Evolutionary conservation across 306 rosid species (phyloP).

Genomic region (Dalbergia cochinchinensis): DNA sequence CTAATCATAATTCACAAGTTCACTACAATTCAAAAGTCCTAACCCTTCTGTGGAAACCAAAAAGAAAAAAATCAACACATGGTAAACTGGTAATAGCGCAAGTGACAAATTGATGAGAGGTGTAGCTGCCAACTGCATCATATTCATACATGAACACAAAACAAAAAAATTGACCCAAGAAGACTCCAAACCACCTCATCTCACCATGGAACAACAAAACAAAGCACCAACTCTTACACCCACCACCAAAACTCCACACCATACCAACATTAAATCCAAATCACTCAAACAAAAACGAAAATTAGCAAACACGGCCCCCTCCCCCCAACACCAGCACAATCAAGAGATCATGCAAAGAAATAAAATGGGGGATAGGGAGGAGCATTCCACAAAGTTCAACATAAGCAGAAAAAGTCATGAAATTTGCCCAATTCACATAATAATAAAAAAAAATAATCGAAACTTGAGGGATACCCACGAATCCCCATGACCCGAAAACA

Average conservation of each 20-base stretch:
- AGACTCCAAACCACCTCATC: background rate
- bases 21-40: background rate
- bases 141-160: background rate
- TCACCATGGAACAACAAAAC: background rate
- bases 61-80: background rate
- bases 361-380: background rate
- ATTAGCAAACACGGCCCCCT: background rate
- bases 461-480: slow-evolving; percentile 42
- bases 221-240: background rate
- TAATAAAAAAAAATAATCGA: background rate
- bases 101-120: background rate
- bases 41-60: background rate
- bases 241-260: background rate
- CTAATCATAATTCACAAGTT: background rate
- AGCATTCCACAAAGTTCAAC: slow-evolving; percentile 6
- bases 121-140: background rate
- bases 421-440: slow-evolving; percentile 27
- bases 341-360: background rate
- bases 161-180: background rate
- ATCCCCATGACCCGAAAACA: slow-evolving; percentile 7
- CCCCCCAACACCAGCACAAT: background rate
- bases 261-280: slow-evolving; percentile 4
- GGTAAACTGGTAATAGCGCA: no score
- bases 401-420: slow-evolving; percentile 8
- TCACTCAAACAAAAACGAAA: background rate